Evolutionary conservation across 2,329 filamentous ascomycete species (phyloP).

Genomic region (Sclerotinia sclerotiorum): DNA sequence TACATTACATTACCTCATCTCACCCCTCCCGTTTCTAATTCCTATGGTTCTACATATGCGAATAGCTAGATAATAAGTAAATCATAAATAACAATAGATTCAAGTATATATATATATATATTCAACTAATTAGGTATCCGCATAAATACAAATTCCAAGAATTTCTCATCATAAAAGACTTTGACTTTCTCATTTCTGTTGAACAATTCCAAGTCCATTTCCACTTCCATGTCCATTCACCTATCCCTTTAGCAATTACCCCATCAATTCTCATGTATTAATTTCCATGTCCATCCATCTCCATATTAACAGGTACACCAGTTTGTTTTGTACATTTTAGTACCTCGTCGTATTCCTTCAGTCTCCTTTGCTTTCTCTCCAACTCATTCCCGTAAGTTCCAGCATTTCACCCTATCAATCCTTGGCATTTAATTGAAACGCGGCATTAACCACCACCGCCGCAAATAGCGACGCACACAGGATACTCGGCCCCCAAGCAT

Average conservation of each 20-base stretch:
- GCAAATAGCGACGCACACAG: conserved; percentile 72
- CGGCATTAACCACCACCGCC: conserved; percentile 79
- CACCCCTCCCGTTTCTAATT: no score
- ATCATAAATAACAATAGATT: no score
- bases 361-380: neutral
- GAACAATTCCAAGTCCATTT: neutral
- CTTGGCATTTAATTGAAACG: conserved; percentile 66
- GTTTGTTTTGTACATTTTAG: conserved; percentile 8
- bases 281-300: neutral
- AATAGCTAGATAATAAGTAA: no score
- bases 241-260: no score
- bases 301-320: neutral
- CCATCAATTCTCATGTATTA: neutral
- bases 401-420: neutral
- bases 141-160: conserved; percentile 4
- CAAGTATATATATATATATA: neutral
- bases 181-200: neutral
- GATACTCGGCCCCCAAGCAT: conserved; percentile 78
- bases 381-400: neutral
- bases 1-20: no score
- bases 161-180: neutral
- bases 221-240: neutral
- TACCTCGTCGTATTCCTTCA: no score
- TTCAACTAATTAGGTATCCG: neutral
- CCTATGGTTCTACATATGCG: no score